Evolutionary conservation across 345 rosid species (phyloP).

Genomic region (Salix brachista): DNA sequence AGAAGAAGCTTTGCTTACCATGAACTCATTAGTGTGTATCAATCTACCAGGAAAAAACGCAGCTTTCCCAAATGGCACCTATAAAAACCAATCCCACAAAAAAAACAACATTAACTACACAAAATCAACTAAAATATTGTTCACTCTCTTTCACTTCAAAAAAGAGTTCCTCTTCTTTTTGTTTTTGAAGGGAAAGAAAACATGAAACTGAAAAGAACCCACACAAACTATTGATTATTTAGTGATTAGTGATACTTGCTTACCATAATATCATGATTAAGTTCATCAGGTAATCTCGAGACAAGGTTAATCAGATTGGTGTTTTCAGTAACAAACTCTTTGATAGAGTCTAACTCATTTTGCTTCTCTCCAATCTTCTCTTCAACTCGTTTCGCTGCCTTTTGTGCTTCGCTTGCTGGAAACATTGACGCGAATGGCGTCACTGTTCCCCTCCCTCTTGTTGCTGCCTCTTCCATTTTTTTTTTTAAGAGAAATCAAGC

Average conservation of each 20-base stretch:
- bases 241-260: conserved; percentile 3
- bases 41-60: conserved; percentile 87
- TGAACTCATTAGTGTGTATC: conserved; percentile 79
- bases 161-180: too few species aligned
- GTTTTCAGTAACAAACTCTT: conserved; percentile 62
- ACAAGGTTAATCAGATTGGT: conserved; percentile 53
- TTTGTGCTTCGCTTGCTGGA: conserved; percentile 53
- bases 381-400: conserved; percentile 65
- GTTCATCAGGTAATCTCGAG: conserved; percentile 68
- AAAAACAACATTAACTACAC: background rate
- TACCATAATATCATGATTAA: conserved; percentile 77
- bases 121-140: background rate
- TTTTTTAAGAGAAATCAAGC: background rate
- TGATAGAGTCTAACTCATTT: conserved; percentile 45
- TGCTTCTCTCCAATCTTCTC: conserved; percentile 55
- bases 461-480: conserved; percentile 24
- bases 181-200: background rate
- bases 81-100: background rate
- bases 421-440: conserved; percentile 67
- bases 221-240: background rate
- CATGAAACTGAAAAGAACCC: background rate
- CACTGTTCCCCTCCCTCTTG: conserved; percentile 48
- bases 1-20: conserved; percentile 38
- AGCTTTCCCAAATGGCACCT: conserved; percentile 85
- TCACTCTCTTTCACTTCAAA: background rate